Evolutionary conservation across 2,329 filamentous ascomycete species (phyloP).

Genomic region (Paracamarosporium sp.): DNA sequence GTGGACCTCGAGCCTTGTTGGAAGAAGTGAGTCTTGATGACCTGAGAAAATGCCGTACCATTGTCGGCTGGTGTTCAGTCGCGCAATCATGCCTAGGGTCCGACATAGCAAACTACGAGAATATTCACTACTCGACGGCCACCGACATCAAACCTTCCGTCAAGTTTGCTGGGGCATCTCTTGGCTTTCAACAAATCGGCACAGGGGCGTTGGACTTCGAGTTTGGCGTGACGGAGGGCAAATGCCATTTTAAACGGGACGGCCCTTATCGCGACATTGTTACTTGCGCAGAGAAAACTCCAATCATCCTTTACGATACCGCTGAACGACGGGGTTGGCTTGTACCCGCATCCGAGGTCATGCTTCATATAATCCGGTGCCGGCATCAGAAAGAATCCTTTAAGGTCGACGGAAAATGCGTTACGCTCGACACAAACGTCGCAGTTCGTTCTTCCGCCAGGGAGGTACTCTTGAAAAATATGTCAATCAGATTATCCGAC

Average conservation of each 20-base stretch:
- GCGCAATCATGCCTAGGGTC: slow-evolving; percentile 14
- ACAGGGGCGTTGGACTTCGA: slow-evolving; percentile 16
- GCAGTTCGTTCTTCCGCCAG: slow-evolving; percentile 8
- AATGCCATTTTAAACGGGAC: slow-evolving; percentile 19
- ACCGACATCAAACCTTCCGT: slow-evolving; percentile 4
- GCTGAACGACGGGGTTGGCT: slow-evolving; percentile 21
- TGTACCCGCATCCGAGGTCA: slow-evolving; percentile 19
- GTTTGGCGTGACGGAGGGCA: slow-evolving; percentile 21
- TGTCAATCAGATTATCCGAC: slow-evolving; percentile 8
- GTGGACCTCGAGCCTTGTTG: slow-evolving; percentile 7
- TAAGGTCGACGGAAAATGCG: slow-evolving; percentile 9
- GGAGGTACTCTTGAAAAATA: slow-evolving; percentile 9
- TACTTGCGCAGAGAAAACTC: slow-evolving; percentile 16
- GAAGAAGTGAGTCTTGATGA: slow-evolving; percentile 16
- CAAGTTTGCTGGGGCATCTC: slow-evolving; percentile 12
- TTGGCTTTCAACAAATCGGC: slow-evolving; percentile 24
- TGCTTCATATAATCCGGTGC: slow-evolving; percentile 26
- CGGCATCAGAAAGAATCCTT: slow-evolving; percentile 18
- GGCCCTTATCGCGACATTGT: slow-evolving; percentile 20
- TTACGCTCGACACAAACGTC: slow-evolving; percentile 8
- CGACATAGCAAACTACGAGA: slow-evolving; percentile 16
- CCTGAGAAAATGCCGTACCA: slow-evolving; percentile 12
- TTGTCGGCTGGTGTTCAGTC: slow-evolving; percentile 22
- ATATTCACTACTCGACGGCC: slow-evolving; percentile 23
- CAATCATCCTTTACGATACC: slow-evolving; percentile 19